Evolutionary conservation across 1,284 basidiomycete genomes (phyloP).

Genomic region (Bondarzewia mesenterica): DNA sequence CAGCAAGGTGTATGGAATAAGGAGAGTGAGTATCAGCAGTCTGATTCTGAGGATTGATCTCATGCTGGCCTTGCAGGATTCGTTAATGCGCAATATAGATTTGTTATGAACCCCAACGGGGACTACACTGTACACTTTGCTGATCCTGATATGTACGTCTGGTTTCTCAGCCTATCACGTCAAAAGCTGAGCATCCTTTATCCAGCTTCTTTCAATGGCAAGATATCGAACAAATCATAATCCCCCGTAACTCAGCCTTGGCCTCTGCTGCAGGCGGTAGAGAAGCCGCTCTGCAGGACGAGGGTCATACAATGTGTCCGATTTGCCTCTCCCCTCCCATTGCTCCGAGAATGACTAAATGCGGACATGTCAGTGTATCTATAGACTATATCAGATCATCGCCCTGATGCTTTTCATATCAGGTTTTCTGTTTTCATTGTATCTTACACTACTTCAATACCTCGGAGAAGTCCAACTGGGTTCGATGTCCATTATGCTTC

Average conservation of each 20-base stretch:
- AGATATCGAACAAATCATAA: constrained; percentile 93
- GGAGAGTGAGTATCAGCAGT: constrained; percentile 64
- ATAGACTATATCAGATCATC: constrained; percentile 7
- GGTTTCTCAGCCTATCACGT: constrained; percentile 9
- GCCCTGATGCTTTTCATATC: constrained; percentile 11
- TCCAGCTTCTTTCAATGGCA: constrained; percentile 87
- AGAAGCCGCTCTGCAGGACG: constrained; percentile 31
- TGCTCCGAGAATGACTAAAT: constrained; percentile 95
- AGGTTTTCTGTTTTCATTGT: constrained; percentile 89
- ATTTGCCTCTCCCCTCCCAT: constrained; percentile 91
- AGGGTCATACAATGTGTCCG: constrained; percentile 77
- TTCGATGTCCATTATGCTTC: constrained; percentile 92
- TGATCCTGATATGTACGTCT: constrained; percentile 84
- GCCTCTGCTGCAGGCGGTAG: constrained; percentile 41
- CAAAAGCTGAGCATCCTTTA: constrained; percentile 11
- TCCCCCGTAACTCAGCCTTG: constrained; percentile 70
- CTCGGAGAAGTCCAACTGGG: constrained; percentile 76
- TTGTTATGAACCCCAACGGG: constrained; percentile 86
- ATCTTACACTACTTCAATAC: constrained; percentile 87
- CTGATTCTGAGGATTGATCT: constrained; percentile 9
- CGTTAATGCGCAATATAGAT: constrained; percentile 90
- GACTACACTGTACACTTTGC: constrained; percentile 94
- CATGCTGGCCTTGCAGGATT: constrained; percentile 50
- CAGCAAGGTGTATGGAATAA: constrained; percentile 73
- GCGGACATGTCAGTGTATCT: constrained; percentile 77